phyloP scores from a whole-genome alignment of 768 basidiomycete species.

The Kwoniella pini region DNA sequence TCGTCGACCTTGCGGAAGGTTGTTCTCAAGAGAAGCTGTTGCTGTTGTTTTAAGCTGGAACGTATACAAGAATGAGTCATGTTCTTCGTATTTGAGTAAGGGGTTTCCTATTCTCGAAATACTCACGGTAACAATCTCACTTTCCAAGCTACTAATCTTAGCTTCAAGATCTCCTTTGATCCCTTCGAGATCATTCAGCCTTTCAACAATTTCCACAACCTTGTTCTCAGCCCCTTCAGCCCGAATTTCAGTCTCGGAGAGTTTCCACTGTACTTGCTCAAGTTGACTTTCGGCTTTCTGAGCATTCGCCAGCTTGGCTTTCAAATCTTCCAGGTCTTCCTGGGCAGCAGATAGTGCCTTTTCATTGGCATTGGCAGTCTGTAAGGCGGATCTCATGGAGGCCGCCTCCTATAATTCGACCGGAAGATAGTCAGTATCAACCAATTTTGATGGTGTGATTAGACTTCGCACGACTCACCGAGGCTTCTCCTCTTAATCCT shows the following conservation, averaged over 20 bases:
- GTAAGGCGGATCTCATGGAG: slow-evolving; percentile 58
- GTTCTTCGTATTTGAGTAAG: neutral
- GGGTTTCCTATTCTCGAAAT: neutral
- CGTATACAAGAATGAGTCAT: neutral
- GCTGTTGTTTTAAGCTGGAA: slow-evolving; percentile 20
- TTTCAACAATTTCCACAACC: slow-evolving; percentile 9
- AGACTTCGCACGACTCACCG: slow-evolving; percentile 60
- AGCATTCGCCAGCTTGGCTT: slow-evolving; percentile 57
- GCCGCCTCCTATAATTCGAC: slow-evolving; percentile 64
- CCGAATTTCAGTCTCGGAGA: slow-evolving; percentile 15
- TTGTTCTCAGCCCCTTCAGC: slow-evolving; percentile 17
- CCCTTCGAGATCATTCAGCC: slow-evolving; percentile 40
- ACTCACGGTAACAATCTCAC: slow-evolving; percentile 32
- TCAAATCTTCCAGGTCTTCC: slow-evolving; percentile 64
- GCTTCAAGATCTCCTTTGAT: slow-evolving; percentile 27
- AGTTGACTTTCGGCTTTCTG: slow-evolving; percentile 2
- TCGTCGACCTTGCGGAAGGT: slow-evolving; percentile 10
- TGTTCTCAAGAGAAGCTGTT: slow-evolving; percentile 1
- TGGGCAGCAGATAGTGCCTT: slow-evolving; percentile 61
- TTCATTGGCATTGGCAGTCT: slow-evolving; percentile 60
- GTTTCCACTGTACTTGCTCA: neutral
- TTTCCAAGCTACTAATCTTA: slow-evolving; percentile 36
- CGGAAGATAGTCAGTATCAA: slow-evolving; percentile 19
- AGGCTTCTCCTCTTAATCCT: slow-evolving; percentile 67
- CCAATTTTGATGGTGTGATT: neutral